phyloP scores from a whole-genome alignment of 1,284 basidiomycete genomes.

The Prillingera fragicola region DNA sequence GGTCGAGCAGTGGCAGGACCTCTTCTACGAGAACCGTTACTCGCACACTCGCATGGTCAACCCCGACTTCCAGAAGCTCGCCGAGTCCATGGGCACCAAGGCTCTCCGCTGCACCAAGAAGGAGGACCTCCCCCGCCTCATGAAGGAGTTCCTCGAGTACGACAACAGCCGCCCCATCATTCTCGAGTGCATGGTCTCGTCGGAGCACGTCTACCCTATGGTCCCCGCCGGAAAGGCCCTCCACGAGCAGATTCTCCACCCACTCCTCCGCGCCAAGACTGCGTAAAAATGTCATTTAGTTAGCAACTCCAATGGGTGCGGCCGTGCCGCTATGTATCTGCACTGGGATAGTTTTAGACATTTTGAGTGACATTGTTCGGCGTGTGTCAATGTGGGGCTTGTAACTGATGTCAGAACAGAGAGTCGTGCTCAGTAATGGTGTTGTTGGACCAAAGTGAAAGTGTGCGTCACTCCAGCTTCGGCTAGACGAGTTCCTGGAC shows the following conservation, averaged over 20 bases:
- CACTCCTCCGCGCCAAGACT: slow-evolving; percentile 26
- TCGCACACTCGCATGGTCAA: slow-evolving; percentile 92
- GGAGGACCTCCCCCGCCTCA: slow-evolving; percentile 81
- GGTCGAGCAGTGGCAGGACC: slow-evolving; percentile 97
- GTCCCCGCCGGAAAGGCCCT: slow-evolving; percentile 84
- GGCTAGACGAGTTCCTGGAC: too few relatives aligned
- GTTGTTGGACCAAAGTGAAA: too few relatives aligned
- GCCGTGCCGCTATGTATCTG: too few relatives aligned
- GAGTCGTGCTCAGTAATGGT: too few relatives aligned
- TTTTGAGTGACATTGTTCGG: too few relatives aligned
- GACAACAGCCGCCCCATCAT: slow-evolving; percentile 72
- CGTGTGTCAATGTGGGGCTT: too few relatives aligned
- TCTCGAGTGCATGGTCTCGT: slow-evolving; percentile 79
- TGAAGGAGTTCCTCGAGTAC: slow-evolving; percentile 98
- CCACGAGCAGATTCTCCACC: slow-evolving; percentile 66
- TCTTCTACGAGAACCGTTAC: slow-evolving; percentile 88
- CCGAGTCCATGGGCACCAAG: slow-evolving; percentile 84
- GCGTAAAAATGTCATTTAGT: too few relatives aligned
- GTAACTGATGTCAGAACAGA: too few relatives aligned
- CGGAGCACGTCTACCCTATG: slow-evolving; percentile 87
- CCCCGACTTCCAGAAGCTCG: slow-evolving; percentile 86
- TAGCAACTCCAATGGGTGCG: too few relatives aligned
- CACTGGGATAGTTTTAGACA: too few relatives aligned
- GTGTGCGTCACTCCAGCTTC: too few relatives aligned
- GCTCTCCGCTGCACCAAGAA: slow-evolving; percentile 68